A percentile compares a stretch with the other conserved stretches of the same genome.
These are phyloP conservation scores for Pseudogymnoascus sp. DNA, from an alignment of 2,329 filamentous ascomycete genomes.

Conservation along the genomic window DNA sequence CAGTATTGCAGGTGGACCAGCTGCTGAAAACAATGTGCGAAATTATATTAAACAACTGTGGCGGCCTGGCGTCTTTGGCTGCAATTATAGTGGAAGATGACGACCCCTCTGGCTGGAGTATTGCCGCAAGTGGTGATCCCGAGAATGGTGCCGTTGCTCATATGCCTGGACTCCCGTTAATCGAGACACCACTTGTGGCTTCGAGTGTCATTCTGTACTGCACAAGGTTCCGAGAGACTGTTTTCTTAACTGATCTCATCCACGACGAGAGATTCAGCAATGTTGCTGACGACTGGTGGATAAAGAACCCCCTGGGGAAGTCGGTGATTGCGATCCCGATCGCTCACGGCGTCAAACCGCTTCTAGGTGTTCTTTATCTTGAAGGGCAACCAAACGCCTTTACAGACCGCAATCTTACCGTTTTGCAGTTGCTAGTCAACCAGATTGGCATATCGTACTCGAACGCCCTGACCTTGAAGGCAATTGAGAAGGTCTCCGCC, in stretches of 20 bases:
- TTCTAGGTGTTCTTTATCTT: conserved; percentile 68
- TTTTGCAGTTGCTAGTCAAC: conserved; percentile 64
- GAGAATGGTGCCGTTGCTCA: conserved; percentile 61
- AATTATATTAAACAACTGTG: conserved; percentile 71
- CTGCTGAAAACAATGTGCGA: conserved; percentile 74
- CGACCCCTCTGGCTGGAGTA: conserved; percentile 49
- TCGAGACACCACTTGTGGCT: conserved; percentile 59
- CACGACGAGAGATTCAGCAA: conserved; percentile 73
- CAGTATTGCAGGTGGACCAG: conserved; percentile 66
- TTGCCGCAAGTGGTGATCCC: conserved; percentile 65
- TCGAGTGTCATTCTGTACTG: conserved; percentile 71
- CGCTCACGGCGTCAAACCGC: conserved; percentile 58
- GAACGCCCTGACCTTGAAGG: conserved; percentile 59
- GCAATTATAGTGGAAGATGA: conserved; percentile 68
- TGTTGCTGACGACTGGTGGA: conserved; percentile 60
- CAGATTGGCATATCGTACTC: conserved; percentile 69
- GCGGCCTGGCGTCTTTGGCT: conserved; percentile 59
- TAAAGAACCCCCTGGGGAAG: conserved; percentile 60
- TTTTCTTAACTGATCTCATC: conserved; percentile 66
- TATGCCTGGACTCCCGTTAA: conserved; percentile 55
- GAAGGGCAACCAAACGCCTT: conserved; percentile 69
- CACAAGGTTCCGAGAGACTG: conserved; percentile 64
- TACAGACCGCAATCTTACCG: conserved; percentile 62
- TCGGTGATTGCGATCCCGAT: conserved; percentile 77
- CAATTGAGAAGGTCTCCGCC: conserved; percentile 67